These are phyloP conservation scores for Notholithocarpus densiflorus DNA, from an alignment of 306 rosid species.

Conservation along the genomic window DNA sequence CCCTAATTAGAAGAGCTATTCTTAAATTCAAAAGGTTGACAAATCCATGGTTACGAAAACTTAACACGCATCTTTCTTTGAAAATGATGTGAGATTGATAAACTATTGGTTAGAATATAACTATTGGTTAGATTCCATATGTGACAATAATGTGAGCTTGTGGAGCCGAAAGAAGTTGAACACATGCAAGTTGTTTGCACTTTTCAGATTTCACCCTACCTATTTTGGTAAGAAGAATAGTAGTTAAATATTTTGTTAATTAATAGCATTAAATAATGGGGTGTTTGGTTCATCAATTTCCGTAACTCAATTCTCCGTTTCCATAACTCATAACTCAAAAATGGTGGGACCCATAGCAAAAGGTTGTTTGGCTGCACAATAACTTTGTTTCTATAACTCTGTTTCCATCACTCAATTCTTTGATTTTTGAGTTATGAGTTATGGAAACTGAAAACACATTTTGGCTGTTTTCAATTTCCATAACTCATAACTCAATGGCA, in stretches of 20 bases:
- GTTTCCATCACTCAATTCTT: too few species aligned
- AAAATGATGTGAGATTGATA: background rate
- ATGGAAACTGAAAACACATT: too few species aligned
- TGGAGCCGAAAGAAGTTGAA: slow-evolving; percentile 9
- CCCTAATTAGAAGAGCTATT: background rate
- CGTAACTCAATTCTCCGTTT: too few species aligned
- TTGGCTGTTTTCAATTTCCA: too few species aligned
- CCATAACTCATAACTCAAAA: too few species aligned
- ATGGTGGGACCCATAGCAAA: too few species aligned
- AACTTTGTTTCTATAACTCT: too few species aligned
- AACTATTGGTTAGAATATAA: background rate
- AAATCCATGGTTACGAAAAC: background rate
- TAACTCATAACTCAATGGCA: too few species aligned
- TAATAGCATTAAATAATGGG: background rate
- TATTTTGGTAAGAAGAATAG: background rate
- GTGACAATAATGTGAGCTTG: background rate
- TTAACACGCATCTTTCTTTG: slow-evolving; percentile 10
- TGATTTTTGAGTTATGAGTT: too few species aligned
- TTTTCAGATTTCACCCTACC: background rate
- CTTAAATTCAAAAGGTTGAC: background rate
- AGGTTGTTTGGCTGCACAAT: too few species aligned
- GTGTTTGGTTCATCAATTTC: too few species aligned
- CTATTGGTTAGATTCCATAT: background rate
- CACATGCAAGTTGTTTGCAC: slow-evolving; percentile 4
- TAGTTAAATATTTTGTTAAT: background rate